A percentile compares a stretch with the other conserved stretches of the same genome.
Conservation (phyloP, 1,139 yeast genomes). For the Pneumocystis carinii region DNA sequence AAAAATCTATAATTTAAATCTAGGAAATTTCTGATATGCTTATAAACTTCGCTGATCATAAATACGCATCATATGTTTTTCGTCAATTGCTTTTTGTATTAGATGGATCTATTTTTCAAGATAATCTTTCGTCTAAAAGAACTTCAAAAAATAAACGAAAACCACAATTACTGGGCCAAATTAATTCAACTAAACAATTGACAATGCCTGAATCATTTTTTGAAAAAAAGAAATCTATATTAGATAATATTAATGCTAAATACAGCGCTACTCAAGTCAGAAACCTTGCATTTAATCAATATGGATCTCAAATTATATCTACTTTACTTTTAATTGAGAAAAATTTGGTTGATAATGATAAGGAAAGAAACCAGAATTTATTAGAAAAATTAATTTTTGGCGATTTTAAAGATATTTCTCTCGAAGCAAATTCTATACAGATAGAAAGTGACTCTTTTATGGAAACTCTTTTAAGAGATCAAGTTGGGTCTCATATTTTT, state of each 20-base stretch:
- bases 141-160: background rate
- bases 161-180: background rate
- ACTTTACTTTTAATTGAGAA: background rate
- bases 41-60: constrained; percentile 3
- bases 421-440: background rate
- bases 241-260: constrained; percentile 1
- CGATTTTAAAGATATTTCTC: background rate
- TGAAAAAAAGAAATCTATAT: constrained; percentile 1
- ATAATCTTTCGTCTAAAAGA: background rate
- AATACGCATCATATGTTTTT: constrained; percentile 8
- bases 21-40: background rate
- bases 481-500: constrained; percentile 83
- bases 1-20: background rate
- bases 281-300: background rate
- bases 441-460: constrained; percentile 64
- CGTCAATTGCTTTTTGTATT: constrained; percentile 5
- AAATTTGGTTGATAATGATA: background rate
- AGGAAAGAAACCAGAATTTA: background rate
- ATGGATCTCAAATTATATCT: constrained; percentile 5
- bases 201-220: constrained; percentile 1
- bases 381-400: background rate
- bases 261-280: constrained; percentile 1
- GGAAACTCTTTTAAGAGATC: constrained; percentile 68
- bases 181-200: background rate
- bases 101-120: constrained; percentile 5